Percentiles rank a stretch among this genome's conserved stretches.
phyloP scores from a whole-genome alignment of 306 rosid genomes.

The Quercus aquifolioides region DNA sequence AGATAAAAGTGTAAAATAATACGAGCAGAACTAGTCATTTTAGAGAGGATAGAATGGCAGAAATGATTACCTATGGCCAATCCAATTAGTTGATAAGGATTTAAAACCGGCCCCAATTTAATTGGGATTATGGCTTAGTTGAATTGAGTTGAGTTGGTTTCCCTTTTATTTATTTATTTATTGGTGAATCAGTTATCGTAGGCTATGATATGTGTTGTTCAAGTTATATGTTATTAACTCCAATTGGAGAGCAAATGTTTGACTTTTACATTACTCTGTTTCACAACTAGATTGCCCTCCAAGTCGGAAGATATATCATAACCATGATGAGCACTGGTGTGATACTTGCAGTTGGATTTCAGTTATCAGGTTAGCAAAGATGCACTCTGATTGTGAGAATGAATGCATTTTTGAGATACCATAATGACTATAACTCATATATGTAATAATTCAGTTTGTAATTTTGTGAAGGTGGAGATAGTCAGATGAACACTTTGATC shows the following conservation, averaged over 20 bases:
- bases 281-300: slow-evolving; percentile 61
- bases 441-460: slow-evolving; percentile 3
- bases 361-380: slow-evolving; percentile 69
- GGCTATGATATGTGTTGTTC: background rate
- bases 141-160: no score
- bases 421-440: background rate
- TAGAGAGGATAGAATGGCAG: no score
- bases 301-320: slow-evolving; percentile 89
- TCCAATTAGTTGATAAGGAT: no score
- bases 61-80: no score
- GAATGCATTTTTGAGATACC: background rate
- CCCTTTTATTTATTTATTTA: background rate
- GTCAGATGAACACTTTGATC: slow-evolving; percentile 67
- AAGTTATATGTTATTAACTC: background rate
- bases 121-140: no score
- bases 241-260: background rate
- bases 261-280: background rate
- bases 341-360: slow-evolving; percentile 77
- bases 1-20: no score
- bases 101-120: no score
- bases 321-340: slow-evolving; percentile 99
- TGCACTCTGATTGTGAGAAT: slow-evolving; percentile 8
- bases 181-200: background rate
- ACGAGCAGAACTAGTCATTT: no score
- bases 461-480: slow-evolving; percentile 68